Conservation (phyloP, 352 stramenopile species). For the Phytopythium sindhum region DNA sequence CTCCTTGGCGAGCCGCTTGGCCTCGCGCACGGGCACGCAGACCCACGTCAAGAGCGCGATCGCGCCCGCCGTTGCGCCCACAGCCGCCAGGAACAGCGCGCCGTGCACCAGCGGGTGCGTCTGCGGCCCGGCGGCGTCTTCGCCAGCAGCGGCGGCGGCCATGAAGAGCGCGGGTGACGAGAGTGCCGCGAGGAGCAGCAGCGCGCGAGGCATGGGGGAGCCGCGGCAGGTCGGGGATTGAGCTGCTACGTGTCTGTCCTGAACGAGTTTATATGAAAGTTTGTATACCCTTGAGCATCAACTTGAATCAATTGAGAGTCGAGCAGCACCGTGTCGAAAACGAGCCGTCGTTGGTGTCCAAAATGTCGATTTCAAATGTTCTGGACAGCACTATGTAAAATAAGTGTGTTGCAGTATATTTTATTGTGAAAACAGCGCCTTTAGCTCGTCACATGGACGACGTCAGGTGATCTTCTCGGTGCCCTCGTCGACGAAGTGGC, state of each 20-base stretch:
- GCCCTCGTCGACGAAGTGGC: background rate
- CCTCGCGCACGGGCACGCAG: slow-evolving; percentile 46
- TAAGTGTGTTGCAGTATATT: no score
- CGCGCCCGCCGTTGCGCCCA: slow-evolving; percentile 20
- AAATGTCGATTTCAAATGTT: background rate
- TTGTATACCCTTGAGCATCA: background rate
- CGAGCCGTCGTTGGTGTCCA: background rate
- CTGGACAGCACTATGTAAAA: background rate
- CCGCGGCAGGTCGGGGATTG: background rate
- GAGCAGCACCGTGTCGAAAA: slow-evolving; percentile 2
- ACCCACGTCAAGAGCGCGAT: slow-evolving; percentile 54
- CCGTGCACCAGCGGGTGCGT: slow-evolving; percentile 11
- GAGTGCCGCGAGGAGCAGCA: background rate
- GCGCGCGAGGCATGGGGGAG: background rate
- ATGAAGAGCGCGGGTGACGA: background rate
- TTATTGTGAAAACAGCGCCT: no score
- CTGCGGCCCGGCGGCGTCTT: no score
- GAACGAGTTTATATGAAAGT: background rate
- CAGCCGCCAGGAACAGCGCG: slow-evolving; percentile 15
- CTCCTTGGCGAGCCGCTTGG: slow-evolving; percentile 42
- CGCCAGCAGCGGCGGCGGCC: background rate
- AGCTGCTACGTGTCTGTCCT: slow-evolving; percentile 9
- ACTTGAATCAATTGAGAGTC: slow-evolving; percentile 1
- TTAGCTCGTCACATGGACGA: no score
- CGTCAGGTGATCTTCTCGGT: background rate